phyloP scores from a whole-genome alignment of 495 filamentous ascomycete species.

The Neurospora tetrasperma region DNA sequence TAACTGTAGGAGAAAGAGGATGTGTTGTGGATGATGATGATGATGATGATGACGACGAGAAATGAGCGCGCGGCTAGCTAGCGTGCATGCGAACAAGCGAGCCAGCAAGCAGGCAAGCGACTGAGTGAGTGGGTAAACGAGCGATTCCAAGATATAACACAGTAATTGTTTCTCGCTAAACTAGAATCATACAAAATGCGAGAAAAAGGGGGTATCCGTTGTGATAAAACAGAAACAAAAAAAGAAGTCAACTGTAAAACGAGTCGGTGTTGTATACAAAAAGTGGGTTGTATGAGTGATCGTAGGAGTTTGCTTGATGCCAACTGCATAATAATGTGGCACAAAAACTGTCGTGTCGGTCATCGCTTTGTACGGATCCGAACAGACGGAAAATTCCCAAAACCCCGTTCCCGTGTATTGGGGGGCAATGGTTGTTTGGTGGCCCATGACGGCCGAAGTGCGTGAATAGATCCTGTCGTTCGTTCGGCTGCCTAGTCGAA shows the following conservation, averaged over 20 bases:
- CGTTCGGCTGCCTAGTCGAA: not conserved
- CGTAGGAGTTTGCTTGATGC: not conserved
- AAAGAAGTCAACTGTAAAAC: not conserved
- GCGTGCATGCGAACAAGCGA: not conserved
- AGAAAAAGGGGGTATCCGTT: not conserved
- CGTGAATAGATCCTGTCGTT: not conserved
- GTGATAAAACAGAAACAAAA: not conserved
- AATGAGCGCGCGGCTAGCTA: not conserved
- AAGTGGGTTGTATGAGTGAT: not conserved
- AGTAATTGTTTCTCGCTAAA: not conserved
- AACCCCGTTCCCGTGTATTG: not conserved
- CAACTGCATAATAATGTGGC: not conserved
- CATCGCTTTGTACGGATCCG: not conserved
- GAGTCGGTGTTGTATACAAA: not conserved
- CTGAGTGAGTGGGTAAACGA: not conserved
- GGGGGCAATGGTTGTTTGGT: not conserved
- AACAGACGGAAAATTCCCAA: not conserved
- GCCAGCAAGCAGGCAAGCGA: not conserved
- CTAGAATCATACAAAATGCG: not conserved
- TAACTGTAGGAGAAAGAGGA: not conserved
- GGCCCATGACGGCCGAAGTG: not conserved
- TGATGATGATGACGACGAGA: not conserved
- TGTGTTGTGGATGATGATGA: not conserved
- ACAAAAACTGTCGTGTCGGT: not conserved
- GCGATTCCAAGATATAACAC: not conserved